Conservation (phyloP, 164 flowering plant species). For the Cinnamomum chago region DNA sequence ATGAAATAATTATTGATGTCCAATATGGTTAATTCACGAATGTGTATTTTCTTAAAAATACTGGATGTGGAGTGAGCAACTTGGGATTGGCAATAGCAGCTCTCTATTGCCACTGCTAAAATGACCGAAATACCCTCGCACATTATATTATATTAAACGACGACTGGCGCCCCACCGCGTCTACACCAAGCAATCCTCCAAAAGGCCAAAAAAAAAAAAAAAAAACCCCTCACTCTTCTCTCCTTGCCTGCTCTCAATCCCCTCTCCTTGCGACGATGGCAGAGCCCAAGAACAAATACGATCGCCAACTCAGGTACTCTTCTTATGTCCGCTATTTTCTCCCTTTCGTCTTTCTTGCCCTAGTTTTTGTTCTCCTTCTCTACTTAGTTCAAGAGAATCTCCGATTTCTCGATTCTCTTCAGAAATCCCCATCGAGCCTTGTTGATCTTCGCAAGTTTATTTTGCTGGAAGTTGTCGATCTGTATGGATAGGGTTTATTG, state of each 20-base stretch:
- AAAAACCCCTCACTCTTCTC: neutral
- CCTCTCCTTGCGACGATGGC: constrained; percentile 37
- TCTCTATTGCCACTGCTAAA: no score
- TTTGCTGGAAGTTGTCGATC: neutral
- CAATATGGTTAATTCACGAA: no score
- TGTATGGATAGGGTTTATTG: neutral
- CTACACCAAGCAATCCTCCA: neutral
- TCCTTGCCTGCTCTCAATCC: neutral
- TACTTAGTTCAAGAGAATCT: neutral
- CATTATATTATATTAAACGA: no score
- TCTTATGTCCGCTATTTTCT: neutral
- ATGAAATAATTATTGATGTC: no score
- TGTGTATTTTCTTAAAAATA: no score
- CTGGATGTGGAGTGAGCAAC: no score
- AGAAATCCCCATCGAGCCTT: neutral
- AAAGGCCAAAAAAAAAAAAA: no score
- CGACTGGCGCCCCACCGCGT: neutral
- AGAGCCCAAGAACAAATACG: constrained; percentile 86
- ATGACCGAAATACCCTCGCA: neutral
- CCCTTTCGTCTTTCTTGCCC: neutral
- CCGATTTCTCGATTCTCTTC: neutral
- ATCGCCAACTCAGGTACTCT: constrained; percentile 87
- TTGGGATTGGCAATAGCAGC: no score
- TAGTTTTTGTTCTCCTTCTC: neutral
- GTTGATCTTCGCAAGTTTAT: neutral